Percentiles rank a stretch among this genome's conserved stretches.
Evolutionary conservation across 1,139 yeast genomes (phyloP).

Genomic region (Yamadazyma jaroonii): DNA sequence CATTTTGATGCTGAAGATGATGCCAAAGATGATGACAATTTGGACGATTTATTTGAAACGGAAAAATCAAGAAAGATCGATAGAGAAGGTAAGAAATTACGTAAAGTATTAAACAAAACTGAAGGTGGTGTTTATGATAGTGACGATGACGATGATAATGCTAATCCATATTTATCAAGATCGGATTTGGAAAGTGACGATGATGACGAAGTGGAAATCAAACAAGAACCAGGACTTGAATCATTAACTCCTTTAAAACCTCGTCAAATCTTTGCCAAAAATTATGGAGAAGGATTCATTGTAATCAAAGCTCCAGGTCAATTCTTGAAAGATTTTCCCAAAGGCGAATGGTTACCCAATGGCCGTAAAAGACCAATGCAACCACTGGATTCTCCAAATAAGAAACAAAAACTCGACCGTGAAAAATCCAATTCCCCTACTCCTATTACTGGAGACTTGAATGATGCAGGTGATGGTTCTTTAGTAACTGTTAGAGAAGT

Average conservation of each 20-base stretch:
- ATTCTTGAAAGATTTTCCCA: conserved; percentile 65
- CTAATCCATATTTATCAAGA: conserved; percentile 77
- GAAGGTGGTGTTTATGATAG: conserved; percentile 92
- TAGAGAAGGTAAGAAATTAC: conserved; percentile 84
- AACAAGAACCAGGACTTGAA: conserved; percentile 35
- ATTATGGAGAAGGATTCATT: conserved; percentile 63
- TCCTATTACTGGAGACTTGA: conserved; percentile 25
- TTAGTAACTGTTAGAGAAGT: conserved; percentile 72
- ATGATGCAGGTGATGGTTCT: conserved; percentile 37
- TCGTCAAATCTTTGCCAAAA: conserved; percentile 44
- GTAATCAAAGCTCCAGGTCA: conserved; percentile 62
- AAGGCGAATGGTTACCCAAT: conserved; percentile 81
- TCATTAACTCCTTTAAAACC: conserved; percentile 10
- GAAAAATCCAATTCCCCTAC: conserved; percentile 17
- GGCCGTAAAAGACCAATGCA: conserved; percentile 37
- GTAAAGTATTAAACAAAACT: conserved; percentile 79
- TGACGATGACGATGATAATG: conserved; percentile 67
- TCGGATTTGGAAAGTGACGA: conserved; percentile 66
- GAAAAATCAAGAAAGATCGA: conserved; percentile 70
- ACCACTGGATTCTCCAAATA: conserved; percentile 27
- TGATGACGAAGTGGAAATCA: conserved; percentile 41
- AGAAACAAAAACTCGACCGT: conserved; percentile 25
- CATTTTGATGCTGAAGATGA: conserved; percentile 65
- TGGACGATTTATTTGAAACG: conserved; percentile 64
- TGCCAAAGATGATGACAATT: conserved; percentile 52